Conservation (phyloP, 257 asterid genomes). For the Penstemon newberryi region DNA sequence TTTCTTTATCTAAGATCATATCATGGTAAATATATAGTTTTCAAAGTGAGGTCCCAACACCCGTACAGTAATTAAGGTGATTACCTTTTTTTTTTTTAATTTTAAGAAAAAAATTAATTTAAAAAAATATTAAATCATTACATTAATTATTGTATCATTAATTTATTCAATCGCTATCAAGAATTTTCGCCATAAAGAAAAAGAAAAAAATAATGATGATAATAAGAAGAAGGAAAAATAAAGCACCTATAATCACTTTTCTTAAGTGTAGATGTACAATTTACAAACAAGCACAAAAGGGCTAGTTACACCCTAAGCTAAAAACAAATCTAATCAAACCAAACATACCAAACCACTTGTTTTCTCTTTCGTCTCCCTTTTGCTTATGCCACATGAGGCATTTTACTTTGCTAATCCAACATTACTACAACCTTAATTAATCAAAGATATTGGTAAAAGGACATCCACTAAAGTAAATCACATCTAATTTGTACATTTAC, state of each 20-base stretch:
- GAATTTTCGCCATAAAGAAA: not conserved
- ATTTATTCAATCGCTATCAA: too few relatives aligned
- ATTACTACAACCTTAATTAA: slow-evolving; percentile 32
- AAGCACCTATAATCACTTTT: slow-evolving; percentile 8
- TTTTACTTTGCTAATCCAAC: slow-evolving; percentile 26
- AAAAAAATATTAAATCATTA: too few relatives aligned
- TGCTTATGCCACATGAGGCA: not conserved
- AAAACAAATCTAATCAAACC: slow-evolving; percentile 27
- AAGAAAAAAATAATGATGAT: not conserved
- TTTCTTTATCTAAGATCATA: too few relatives aligned
- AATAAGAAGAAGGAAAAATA: not conserved
- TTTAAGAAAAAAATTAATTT: too few relatives aligned
- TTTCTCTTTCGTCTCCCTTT: not conserved
- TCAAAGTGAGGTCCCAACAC: too few relatives aligned
- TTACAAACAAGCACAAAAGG: slow-evolving; percentile 20
- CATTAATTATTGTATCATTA: too few relatives aligned
- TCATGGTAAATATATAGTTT: too few relatives aligned
- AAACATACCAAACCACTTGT: slow-evolving; percentile 29
- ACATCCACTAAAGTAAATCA: slow-evolving; percentile 11
- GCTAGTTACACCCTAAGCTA: slow-evolving; percentile 15
- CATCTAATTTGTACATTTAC: slow-evolving; percentile 5
- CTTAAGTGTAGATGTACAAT: slow-evolving; percentile 7
- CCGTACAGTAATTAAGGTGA: too few relatives aligned
- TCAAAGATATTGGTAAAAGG: not conserved
- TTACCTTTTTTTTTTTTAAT: not conserved